These are phyloP conservation scores for Rutstroemia sp. DNA, from an alignment of 2,329 filamentous ascomycete genomes.

Conservation along the genomic window DNA sequence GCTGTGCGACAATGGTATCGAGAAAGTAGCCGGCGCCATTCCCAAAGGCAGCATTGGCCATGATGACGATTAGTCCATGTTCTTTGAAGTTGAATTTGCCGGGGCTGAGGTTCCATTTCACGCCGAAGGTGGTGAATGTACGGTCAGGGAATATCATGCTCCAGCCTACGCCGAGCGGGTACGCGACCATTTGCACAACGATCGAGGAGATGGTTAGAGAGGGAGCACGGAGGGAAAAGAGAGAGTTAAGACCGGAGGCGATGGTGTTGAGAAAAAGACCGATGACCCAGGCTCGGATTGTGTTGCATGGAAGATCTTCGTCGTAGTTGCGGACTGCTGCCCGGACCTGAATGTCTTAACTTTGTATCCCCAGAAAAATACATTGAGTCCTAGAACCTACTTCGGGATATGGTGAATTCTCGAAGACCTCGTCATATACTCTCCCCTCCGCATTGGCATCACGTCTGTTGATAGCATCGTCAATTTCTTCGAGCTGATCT, in stretches of 20 bases:
- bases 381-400: neutral
- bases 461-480: conserved; percentile 13
- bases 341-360: conserved; percentile 9
- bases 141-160: conserved; percentile 18
- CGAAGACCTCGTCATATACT: conserved; percentile 15
- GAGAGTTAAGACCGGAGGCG: conserved; percentile 21
- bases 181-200: conserved; percentile 26
- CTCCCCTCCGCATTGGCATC: conserved; percentile 10
- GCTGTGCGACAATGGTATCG: conserved; percentile 64
- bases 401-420: conserved; percentile 15
- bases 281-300: conserved; percentile 53
- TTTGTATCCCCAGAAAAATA: neutral
- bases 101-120: conserved; percentile 42
- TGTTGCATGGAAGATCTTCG: conserved; percentile 57
- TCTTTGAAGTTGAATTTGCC: conserved; percentile 65
- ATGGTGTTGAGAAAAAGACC: conserved; percentile 27
- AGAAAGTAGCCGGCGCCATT: conserved; percentile 55
- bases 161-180: conserved; percentile 43
- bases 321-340: conserved; percentile 36
- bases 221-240: conserved; percentile 25
- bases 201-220: conserved; percentile 35
- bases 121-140: conserved; percentile 33
- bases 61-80: conserved; percentile 60
- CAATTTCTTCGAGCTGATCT: conserved; percentile 13
- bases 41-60: conserved; percentile 33